Evolutionary conservation across 1,284 basidiomycete genomes (phyloP).

Genomic region (Inonotus hispidus): DNA sequence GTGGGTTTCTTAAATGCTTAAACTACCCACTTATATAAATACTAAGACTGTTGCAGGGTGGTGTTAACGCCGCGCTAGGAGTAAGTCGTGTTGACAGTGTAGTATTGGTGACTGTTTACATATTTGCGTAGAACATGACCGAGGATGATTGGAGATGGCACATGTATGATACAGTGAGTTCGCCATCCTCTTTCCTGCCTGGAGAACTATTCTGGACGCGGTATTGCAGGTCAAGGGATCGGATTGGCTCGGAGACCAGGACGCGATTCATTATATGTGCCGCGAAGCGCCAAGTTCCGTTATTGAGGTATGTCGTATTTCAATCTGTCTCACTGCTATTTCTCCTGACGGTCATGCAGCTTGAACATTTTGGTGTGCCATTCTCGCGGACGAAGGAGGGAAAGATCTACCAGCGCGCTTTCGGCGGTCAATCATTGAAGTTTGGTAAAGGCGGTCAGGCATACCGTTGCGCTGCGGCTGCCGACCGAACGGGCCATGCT

Average conservation of each 20-base stretch:
- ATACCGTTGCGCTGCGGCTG: conserved; percentile 97
- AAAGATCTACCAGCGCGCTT: conserved; percentile 99
- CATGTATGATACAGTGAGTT: conserved; percentile 93
- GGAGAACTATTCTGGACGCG: conserved; percentile 18
- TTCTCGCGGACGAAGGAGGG: conserved; percentile 99
- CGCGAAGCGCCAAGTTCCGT: conserved; percentile 93
- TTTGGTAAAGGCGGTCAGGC: conserved; percentile 99
- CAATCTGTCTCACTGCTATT: background rate
- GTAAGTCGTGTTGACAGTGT: conserved; percentile 43
- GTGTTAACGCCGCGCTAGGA: conserved; percentile 98
- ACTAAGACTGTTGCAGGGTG: conserved; percentile 57
- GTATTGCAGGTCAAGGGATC: conserved; percentile 86
- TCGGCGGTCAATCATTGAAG: conserved; percentile 97
- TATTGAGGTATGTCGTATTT: conserved; percentile 58
- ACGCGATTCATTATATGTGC: conserved; percentile 99
- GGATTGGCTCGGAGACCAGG: conserved; percentile 99
- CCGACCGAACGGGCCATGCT: conserved; percentile 98
- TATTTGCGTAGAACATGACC: conserved; percentile 84
- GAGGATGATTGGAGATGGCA: conserved; percentile 99
- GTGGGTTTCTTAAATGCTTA: conserved; percentile 34
- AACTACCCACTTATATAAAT: too few species aligned
- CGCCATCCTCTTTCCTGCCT: background rate
- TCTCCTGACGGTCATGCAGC: conserved; percentile 41
- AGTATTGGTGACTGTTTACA: conserved; percentile 9
- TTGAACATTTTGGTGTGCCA: conserved; percentile 98